These are phyloP conservation scores for Cytospora piceae DNA, from an alignment of 2,329 filamentous ascomycete genomes.

Conservation along the genomic window DNA sequence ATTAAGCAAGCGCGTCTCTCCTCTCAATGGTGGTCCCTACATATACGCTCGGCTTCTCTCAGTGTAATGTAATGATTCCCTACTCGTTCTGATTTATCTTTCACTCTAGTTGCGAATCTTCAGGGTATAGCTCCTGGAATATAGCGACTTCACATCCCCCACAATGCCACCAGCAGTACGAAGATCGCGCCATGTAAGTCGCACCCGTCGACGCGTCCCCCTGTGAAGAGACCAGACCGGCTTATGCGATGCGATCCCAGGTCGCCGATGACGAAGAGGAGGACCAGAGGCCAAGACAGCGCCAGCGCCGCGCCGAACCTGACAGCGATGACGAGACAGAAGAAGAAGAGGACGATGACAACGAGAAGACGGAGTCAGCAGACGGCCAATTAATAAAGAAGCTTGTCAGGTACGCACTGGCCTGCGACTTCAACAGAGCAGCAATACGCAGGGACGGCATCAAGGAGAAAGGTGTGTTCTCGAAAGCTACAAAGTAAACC, in stretches of 20 bases:
- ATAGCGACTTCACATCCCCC: background rate
- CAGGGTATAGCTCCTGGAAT: background rate
- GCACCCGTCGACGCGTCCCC: background rate
- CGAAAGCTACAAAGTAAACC: background rate
- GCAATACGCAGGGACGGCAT: slow-evolving; percentile 66
- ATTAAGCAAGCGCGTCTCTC: slow-evolving; percentile 12
- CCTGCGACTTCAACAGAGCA: slow-evolving; percentile 66
- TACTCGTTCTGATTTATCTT: background rate
- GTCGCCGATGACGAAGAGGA: slow-evolving; percentile 44
- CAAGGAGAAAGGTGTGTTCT: slow-evolving; percentile 59
- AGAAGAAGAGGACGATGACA: slow-evolving; percentile 40
- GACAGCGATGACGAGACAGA: slow-evolving; percentile 42
- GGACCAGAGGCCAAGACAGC: slow-evolving; percentile 48
- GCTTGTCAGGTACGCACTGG: slow-evolving; percentile 69
- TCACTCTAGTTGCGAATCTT: background rate
- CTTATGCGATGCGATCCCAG: slow-evolving; percentile 16
- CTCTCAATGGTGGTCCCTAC: background rate
- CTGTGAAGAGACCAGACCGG: background rate
- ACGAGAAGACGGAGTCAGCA: slow-evolving; percentile 47
- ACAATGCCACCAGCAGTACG: slow-evolving; percentile 24
- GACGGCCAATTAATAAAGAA: slow-evolving; percentile 64
- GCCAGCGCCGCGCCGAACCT: slow-evolving; percentile 41
- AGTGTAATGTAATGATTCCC: too few species aligned
- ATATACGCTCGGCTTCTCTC: background rate
- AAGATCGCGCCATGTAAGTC: slow-evolving; percentile 28